phyloP scores from a whole-genome alignment of 257 asterid genomes.

The Eucommia ulmoides region DNA sequence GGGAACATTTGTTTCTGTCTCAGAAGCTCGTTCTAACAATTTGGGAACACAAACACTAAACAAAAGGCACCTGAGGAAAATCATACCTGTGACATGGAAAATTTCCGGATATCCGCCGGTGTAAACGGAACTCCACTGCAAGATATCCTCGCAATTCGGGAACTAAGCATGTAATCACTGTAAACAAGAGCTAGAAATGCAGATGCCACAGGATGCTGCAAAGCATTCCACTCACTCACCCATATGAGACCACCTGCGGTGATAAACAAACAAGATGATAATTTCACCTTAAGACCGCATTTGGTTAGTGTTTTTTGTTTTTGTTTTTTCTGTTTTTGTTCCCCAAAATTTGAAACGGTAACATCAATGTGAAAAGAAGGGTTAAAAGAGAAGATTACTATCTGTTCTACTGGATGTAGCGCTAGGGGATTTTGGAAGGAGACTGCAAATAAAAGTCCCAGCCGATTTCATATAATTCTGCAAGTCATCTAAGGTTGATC shows the following conservation, averaged over 20 bases:
- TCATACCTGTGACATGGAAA: background rate
- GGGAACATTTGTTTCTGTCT: too few relatives aligned
- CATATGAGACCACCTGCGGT: background rate
- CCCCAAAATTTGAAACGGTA: too few relatives aligned
- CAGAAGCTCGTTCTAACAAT: too few relatives aligned
- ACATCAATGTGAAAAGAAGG: too few relatives aligned
- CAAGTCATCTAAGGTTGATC: background rate
- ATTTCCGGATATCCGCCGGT: background rate
- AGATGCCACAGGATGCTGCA: background rate
- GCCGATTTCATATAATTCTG: background rate
- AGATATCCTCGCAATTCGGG: background rate
- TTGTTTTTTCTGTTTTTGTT: too few relatives aligned
- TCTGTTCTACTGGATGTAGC: background rate
- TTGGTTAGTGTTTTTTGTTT: too few relatives aligned
- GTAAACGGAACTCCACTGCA: background rate
- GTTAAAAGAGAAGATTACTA: background rate
- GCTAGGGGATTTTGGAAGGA: background rate
- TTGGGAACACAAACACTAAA: too few relatives aligned
- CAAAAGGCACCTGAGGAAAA: too few relatives aligned
- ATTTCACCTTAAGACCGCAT: too few relatives aligned
- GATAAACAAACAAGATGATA: too few relatives aligned
- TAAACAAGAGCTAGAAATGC: background rate
- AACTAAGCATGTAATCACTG: background rate
- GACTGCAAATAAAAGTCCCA: background rate
- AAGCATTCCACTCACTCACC: background rate